Evolutionary conservation across 2,329 filamentous ascomycete genomes (phyloP), one percentile per base, ranked within the genome.

Genomic region (Talaromyces sp.): DNA sequence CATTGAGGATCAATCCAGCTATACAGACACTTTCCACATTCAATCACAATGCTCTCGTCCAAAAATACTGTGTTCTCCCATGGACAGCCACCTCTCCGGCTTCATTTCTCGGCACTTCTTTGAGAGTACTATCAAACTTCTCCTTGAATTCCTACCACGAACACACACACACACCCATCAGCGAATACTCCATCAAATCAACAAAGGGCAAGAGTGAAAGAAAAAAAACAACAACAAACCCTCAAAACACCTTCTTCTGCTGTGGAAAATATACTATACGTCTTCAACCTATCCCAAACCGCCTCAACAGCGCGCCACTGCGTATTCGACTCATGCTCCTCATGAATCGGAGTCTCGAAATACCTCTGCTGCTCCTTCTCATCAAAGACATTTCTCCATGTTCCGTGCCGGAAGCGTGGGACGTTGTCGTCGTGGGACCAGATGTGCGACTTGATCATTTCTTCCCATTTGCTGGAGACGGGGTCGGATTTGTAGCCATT

Each of bases 251-350:
- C 81, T 48, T 80, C 73, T 53, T 75, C 69, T 11, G 89, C 71
- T 54, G 85, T 77, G 3, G 84, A 81, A 61, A 91, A 81, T 67
- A 89, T 86, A 65, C 85, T 88, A 58, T 90, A 73, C 11, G 87
- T 91, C 50, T 77, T 77, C 60, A 86, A 79, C 36, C 88, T 79
- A 55, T 81, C 78, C 83, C 85, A 89, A 51, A 89, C 72, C 56
- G 77, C 80, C 52, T 88, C 81, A 59, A 80, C 79, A 28, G 70
- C 75, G 58, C 89, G 68, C 78, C 80, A 83, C 1, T 82, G 78
- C 21, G 80, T 81, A 77, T 85, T 88, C 48, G 77, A 73, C 48
- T 84, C 75, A 31, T 71, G 75, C 31, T 82, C 76, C 66, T 86
- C 81, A 9, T 80, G 80, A 6, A 89, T 72, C 0, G 86, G 86